Percentiles rank a stretch among this genome's conserved stretches.
These are phyloP conservation scores for Candida frijolesensis DNA, from an alignment of 1,139 yeast genomes.

Conservation along the genomic window DNA sequence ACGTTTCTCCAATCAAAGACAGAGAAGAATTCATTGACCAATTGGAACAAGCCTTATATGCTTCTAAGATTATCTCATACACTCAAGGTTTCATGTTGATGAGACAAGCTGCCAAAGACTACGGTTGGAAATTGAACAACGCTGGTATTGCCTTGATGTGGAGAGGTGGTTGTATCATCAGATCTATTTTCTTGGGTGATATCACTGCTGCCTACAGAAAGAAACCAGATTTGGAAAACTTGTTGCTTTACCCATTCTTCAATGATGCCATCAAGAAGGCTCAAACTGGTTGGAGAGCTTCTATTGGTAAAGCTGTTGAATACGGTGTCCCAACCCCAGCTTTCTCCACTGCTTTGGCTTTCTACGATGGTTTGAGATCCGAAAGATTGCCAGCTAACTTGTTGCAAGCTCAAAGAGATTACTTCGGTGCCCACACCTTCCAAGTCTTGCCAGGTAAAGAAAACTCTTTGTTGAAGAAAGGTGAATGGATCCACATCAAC, in stretches of 20 bases:
- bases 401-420: constrained; percentile 99
- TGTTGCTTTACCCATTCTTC: constrained; percentile 95
- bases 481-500: constrained; percentile 89
- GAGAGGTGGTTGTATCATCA: constrained; percentile 99
- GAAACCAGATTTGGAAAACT: constrained; percentile 90
- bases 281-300: constrained; percentile 93
- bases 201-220: constrained; percentile 95
- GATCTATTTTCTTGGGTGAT: constrained; percentile 97
- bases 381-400: constrained; percentile 95
- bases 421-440: constrained; percentile 99
- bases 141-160: constrained; percentile 99
- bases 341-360: constrained; percentile 92
- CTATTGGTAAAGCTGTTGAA: constrained; percentile 75
- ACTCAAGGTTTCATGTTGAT: constrained; percentile 99
- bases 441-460: constrained; percentile 88
- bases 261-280: constrained; percentile 89
- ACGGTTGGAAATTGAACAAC: constrained; percentile 96
- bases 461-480: constrained; percentile 73
- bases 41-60: constrained; percentile 97
- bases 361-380: constrained; percentile 99
- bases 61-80: constrained; percentile 97
- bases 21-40: constrained; percentile 79
- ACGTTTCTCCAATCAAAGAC: constrained; percentile 63
- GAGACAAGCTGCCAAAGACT: constrained; percentile 97
- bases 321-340: constrained; percentile 98